Base-by-base conservation (phyloP, 2,329 filamentous ascomycete species). In the Aspergillus neotritici region DNA sequence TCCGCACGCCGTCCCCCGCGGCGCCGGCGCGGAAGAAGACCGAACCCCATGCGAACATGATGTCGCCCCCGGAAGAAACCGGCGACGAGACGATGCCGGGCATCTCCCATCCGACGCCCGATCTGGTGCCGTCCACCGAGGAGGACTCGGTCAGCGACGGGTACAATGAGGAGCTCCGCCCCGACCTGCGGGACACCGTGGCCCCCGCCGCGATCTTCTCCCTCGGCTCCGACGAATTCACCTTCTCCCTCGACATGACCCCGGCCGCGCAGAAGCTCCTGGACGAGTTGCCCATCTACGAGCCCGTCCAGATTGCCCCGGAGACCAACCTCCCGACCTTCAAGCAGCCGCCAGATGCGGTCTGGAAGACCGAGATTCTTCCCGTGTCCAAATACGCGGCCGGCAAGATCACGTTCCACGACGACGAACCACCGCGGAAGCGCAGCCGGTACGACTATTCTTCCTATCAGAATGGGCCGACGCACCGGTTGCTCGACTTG, bases 321-420 rank as follows among this genome's bases (percentile, higher is more conserved):
- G 76, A 75, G 38, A 72, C 74, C n/a, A 78, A 82, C 43, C 62
- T 80, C 12, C 73, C 71, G 2, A 72, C 68, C 2, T 76, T 79
- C 6, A 78, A 83, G 40, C 69, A 74, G 44, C 78, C 84, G 40
- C 82, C 83, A 0, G 86, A 91, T 66, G 76, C 80, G 14, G 73
- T 73, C 30, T 91, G 86, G 86, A 83, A 79, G 60, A 79, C 82
- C 4, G 81, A 85, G n/a, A 82, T 89, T 32, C 70, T 94, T 12
- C 86, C 88, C 2, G 76, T 96, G 3, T 95, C 87, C 57, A 95
- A 90, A 62, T 95, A 86, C 62, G 84, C 90, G 1, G 82, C 86
- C 46, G 86, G 87, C 7, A 86, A 87, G 53, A 82, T 97, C 64
- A 79, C 82, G 17, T 77, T 94, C 13, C 75, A 77, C 10, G 71